These are phyloP conservation scores for Kregervanrija pseudodelftensis DNA, from an alignment of 805 yeast species.

Conservation along the genomic window DNA sequence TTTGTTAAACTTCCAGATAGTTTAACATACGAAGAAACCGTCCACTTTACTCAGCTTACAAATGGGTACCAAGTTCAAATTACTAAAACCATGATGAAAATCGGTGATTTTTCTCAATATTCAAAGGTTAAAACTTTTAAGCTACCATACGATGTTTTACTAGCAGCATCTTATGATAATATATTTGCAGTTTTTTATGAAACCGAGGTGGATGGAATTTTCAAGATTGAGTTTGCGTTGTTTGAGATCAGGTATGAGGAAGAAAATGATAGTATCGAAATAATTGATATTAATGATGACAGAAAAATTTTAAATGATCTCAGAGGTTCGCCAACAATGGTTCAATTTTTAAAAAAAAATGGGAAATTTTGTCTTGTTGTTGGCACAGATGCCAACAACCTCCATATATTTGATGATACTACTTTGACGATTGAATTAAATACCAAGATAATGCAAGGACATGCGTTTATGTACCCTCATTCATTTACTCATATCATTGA, in stretches of 20 bases:
- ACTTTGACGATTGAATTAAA: no score
- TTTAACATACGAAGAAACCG: constrained; percentile 8
- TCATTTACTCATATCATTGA: constrained; percentile 2
- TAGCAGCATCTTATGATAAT: constrained; percentile 10
- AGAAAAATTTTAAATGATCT: constrained; percentile 1
- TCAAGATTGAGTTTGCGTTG: no score
- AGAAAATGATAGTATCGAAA: constrained; percentile 11
- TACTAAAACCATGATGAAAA: constrained; percentile 16
- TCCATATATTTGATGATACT: background rate
- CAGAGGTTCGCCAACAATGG: constrained; percentile 11
- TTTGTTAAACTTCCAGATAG: constrained; percentile 6
- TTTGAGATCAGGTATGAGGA: background rate
- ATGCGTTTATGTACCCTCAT: constrained; percentile 4
- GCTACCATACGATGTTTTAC: constrained; percentile 11
- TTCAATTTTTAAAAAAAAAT: constrained; percentile 5
- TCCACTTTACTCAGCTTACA: constrained; percentile 8
- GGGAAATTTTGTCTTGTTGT: constrained; percentile 7
- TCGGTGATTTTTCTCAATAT: constrained; percentile 11
- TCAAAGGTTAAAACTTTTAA: constrained; percentile 2
- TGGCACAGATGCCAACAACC: constrained; percentile 9
- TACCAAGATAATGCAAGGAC: no score
- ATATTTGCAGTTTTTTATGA: constrained; percentile 16
- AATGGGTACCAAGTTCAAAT: constrained; percentile 15
- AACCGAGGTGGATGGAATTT: no score
- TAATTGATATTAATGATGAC: constrained; percentile 4